Base-by-base conservation (phyloP, 345 rosid genomes). In the Sonneratia caseolaris region DNA sequence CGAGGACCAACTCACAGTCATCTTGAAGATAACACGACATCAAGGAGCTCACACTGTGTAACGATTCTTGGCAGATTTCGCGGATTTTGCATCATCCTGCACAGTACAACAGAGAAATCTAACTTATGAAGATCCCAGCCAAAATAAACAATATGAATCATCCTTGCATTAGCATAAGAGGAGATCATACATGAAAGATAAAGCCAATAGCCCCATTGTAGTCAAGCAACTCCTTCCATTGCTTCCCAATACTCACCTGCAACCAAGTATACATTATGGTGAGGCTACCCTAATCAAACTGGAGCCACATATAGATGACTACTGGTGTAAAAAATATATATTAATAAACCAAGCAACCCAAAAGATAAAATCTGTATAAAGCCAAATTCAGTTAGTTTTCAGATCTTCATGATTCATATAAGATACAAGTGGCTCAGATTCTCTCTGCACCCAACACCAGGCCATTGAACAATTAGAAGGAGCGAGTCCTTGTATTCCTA, bases 201-300 rank as follows among this genome's bases (percentile, higher is more conserved):
- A 90, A 95, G 59, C 97, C 97, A 0, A 92, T 89, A 72, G 70
- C 75, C 10, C 77, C 94, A 45, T 88, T 86, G 81, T 79, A 84
- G 75, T 90, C 96, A 18, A 95, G 86, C 24, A 90, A 68, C 77
- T 90, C 97, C 81, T 90, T 92, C 99, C 94, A 89, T 74, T 90
- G 98, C 67, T 82, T 91, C 72, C 94, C 99, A 67, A 92, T 90
- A 86, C 96, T 95, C 62, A 86, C 43, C 98, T 95, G 87, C 67
- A 68, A 9, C 10, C 45, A 42, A 1, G 45, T 9, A 42, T 42
- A 42, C 45, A 42, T 42, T 42, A 42, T 4, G 45, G 45, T 42
- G 45, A 42, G 45, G 32, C 2, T 42, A 42, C 45, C 45, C 45
- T 42, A 9, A 42, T 9, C 45, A 42, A 42, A 5, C 5, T 42